These are phyloP conservation scores for Fusarium sp. DNA, from an alignment of 2,329 filamentous ascomycete genomes.

Conservation along the genomic window DNA sequence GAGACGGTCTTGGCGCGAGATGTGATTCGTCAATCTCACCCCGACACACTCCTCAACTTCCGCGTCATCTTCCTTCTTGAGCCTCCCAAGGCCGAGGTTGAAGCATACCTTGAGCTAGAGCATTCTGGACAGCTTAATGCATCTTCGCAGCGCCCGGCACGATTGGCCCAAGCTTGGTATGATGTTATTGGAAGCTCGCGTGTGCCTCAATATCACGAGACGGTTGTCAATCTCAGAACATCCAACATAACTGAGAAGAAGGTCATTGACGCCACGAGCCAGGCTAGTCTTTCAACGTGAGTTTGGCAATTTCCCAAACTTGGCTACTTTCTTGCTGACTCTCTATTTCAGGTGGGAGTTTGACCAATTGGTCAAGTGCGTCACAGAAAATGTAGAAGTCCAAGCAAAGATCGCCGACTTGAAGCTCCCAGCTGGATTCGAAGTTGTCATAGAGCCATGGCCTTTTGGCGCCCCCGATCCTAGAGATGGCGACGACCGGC, in stretches of 20 bases:
- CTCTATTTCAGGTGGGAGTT: conserved; percentile 45
- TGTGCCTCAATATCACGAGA: conserved; percentile 47
- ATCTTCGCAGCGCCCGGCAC: conserved; percentile 42
- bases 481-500: conserved; percentile 42
- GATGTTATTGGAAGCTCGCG: conserved; percentile 45
- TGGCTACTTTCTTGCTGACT: background rate
- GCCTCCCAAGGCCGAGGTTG: conserved; percentile 59
- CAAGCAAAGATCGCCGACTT: conserved; percentile 45
- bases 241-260: conserved; percentile 39
- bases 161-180: conserved; percentile 56
- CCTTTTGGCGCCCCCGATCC: conserved; percentile 45
- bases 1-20: conserved; percentile 50
- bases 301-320: background rate
- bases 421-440: conserved; percentile 43
- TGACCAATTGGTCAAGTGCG: conserved; percentile 46
- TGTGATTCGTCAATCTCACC: conserved; percentile 44
- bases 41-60: conserved; percentile 53
- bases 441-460: conserved; percentile 49
- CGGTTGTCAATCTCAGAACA: conserved; percentile 47
- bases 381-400: conserved; percentile 44
- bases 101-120: conserved; percentile 57
- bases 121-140: conserved; percentile 48
- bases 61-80: conserved; percentile 62
- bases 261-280: conserved; percentile 42
- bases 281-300: conserved; percentile 46